Base-by-base conservation (phyloP, 768 basidiomycete genomes). In the Punctularia strigosozonata region DNA sequence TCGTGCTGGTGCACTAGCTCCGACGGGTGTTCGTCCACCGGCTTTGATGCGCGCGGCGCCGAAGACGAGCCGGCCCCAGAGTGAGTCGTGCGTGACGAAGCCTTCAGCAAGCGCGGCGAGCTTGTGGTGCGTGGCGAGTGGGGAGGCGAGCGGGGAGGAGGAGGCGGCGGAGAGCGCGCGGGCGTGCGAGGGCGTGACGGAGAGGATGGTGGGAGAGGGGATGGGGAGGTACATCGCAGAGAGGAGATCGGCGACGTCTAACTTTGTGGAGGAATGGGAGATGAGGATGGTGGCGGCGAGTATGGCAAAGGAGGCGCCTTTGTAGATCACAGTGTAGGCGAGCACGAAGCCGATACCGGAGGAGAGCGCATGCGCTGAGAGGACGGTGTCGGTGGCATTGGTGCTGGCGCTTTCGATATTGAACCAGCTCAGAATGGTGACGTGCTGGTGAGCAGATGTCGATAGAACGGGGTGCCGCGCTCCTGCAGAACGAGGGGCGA, bases 61-160 rank as follows among this genome's bases (percentile, higher is more conserved):
- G 54, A 87, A 84, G 21, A 88, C 72, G 8, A 80, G 59, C 38
- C 79, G 71, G 53, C 94, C 90, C 81, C 86, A 89, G n/a, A 88
- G 54, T 42, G 82, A 81, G 42, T 82, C 77, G 51, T 80, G 80
- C 13, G 73, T 78, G 28, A 89, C 46, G 46, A 78, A 84, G 4
- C 91, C 91, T 41, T 86, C 81, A 0, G 58, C 52, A 4, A 91
- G 57, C 3, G 68, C 72, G 0, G 78, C 66, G 14, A 76, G 44
- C 54, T 94, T 94, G 58, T 91, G 91, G 23, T 83, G 69, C 68
- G 75, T 77, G 2, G 78, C 85, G 37, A 90, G 54, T 4, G 71
- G 55, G 50, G 72, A 79, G 14, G 81, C 46, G 13, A 77, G 63
- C 2, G 49, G 47, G 15, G 46, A 65, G 3, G 68, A 73, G 44